Evolutionary conservation across 305 asterid genomes (phyloP), one percentile per base, ranked within the genome.

Genomic region (Stenogyne calaminthoides): DNA sequence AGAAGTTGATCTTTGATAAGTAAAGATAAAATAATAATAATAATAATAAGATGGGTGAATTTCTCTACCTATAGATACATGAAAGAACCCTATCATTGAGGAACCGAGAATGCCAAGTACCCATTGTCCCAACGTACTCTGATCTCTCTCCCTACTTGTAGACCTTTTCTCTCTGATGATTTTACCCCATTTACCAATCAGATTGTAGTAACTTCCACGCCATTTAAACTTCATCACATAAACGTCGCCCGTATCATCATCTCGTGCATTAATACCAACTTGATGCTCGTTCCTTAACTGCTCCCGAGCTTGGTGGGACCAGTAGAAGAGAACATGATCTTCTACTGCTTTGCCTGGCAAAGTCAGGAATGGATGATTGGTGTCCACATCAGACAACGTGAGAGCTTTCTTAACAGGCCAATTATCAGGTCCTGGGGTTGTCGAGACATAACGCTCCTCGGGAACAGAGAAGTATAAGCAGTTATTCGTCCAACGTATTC

Each of bases 361-460:
- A 32, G 88, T 84, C 55, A 84, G 84, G 66, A 84, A 84, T 7
- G 88, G 88, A 19, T 84, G 88, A 73, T 84, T 84, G n/a, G 81
- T 84, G 62, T 84, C 88, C 74, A 84, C 84, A 40, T 84, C 88
- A 0, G 88, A 84, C 67, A 82, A 76, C 3, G 88, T 84, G 46
- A 84, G 84, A 25, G 86, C 81, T 78, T 84, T 84, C 84, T 76
- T 82, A n/a, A 84, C 62, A 46, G 88, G 88, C 86, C 86, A 84
- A 64, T 78, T 82, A 63, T 84, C 84, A 7, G 75, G 80, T 32
- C 81, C 87, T 3, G 84, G 72, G 15, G 77, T 44, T 8, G 80
- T 65, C 22, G 79, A 58, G 8, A 68, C 71, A 40, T 74, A 79
- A 36, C 49, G 82, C 71, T 84, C 86, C 44, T 77, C 83, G 7